phyloP scores from a whole-genome alignment of 305 asterid genomes.

The Fraxinus floribunda region DNA sequence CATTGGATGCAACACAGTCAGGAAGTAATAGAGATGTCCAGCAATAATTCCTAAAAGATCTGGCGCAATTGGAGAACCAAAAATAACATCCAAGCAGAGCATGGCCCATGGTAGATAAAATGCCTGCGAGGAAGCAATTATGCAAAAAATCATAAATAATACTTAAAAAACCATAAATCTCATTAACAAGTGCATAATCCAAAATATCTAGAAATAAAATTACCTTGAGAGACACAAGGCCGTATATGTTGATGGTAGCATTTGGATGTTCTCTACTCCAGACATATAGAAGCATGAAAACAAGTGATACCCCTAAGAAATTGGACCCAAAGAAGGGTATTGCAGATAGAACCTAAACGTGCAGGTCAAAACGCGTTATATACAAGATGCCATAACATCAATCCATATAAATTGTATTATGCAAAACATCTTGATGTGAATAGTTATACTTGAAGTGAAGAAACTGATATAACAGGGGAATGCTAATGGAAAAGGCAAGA shows the following conservation, averaged over 20 bases:
- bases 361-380: slow-evolving; percentile 15
- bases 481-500: background rate
- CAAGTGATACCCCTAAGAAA: slow-evolving; percentile 74
- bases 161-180: background rate
- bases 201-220: slow-evolving; percentile 9
- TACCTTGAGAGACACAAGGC: slow-evolving; percentile 88
- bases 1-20: slow-evolving; percentile 87
- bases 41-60: slow-evolving; percentile 83
- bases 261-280: slow-evolving; percentile 97
- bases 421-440: slow-evolving; percentile 7
- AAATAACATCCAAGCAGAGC: slow-evolving; percentile 84
- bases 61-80: slow-evolving; percentile 74
- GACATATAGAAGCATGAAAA: slow-evolving; percentile 91
- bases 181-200: background rate
- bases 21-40: slow-evolving; percentile 89
- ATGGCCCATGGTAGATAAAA: slow-evolving; percentile 98
- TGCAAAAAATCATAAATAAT: slow-evolving; percentile 11
- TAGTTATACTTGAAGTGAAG: background rate
- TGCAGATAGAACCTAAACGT: slow-evolving; percentile 65
- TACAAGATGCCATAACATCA: slow-evolving; percentile 12
- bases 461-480: slow-evolving; percentile 1
- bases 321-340: slow-evolving; percentile 68
- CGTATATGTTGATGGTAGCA: slow-evolving; percentile 76
- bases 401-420: background rate
- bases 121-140: slow-evolving; percentile 52